Percentiles rank a stretch among this genome's conserved stretches.
phyloP scores from a whole-genome alignment of 73 alveolate genomes.

The Stentor roeselii region DNA sequence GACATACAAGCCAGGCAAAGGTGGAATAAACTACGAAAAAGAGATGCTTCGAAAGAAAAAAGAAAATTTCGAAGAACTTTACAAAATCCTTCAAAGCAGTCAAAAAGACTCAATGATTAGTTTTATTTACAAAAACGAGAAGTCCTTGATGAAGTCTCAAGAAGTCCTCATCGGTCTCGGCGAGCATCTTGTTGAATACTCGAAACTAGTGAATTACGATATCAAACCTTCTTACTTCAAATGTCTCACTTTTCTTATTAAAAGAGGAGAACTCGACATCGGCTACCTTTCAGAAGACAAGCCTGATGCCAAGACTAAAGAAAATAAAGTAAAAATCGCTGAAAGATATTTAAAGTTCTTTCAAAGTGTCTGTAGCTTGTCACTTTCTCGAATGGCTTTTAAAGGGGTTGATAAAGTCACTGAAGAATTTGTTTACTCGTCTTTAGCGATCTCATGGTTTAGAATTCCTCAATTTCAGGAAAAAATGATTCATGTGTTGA shows the following conservation, averaged over 20 bases:
- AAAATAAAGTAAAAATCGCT: constrained; percentile 46
- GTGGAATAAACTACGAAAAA: constrained; percentile 42
- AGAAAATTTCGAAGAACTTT: constrained; percentile 13
- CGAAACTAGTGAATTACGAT: constrained; percentile 59
- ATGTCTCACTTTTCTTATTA: constrained; percentile 42
- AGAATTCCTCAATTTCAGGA: constrained; percentile 51
- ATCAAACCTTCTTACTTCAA: constrained; percentile 51
- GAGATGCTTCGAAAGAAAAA: constrained; percentile 15
- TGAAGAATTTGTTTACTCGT: constrained; percentile 59
- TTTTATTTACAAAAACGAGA: constrained; percentile 53
- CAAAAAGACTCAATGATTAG: constrained; percentile 64
- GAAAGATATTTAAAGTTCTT: constrained; percentile 47
- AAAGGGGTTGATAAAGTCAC: constrained; percentile 75
- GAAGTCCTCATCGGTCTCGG: constrained; percentile 54
- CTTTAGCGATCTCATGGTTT: constrained; percentile 69
- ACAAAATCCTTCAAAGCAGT: constrained; percentile 25
- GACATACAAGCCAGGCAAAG: constrained; percentile 26
- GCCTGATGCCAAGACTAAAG: constrained; percentile 16
- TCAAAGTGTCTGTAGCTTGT: constrained; percentile 42
- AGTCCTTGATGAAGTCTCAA: constrained; percentile 49
- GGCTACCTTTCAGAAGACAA: constrained; percentile 48
- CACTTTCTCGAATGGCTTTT: constrained; percentile 59
- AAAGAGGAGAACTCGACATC: constrained; percentile 65
- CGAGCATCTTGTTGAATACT: constrained; percentile 43
- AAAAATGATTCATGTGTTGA: not conserved